Evolutionary conservation across 1,284 basidiomycete genomes (phyloP), one percentile per base, ranked within the genome.

Genomic region (Apiotrichum sp.): DNA sequence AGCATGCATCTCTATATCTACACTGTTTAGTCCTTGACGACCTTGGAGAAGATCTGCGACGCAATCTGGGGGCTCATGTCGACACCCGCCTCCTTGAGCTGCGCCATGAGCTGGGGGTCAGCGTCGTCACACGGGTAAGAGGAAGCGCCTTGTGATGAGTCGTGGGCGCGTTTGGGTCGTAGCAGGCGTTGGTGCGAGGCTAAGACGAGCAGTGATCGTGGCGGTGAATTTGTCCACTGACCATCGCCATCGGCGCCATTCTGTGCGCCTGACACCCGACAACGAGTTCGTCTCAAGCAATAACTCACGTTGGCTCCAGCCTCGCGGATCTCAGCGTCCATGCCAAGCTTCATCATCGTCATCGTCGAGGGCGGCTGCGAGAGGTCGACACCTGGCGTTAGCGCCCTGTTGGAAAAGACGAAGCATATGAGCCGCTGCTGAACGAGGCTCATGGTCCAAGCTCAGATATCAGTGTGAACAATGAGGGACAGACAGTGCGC

Each of bases 311-410:
- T 65, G 50, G 61, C 56, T 4, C 66, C 70, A 1, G 69, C 71
- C 47, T 62, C 64, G 51, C 67, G 61, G 52, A 73, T 56, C 46
- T 71, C 71, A 32, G 58, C 55, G 57, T 73, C 71, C 63, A 69
- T 63, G 34, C 65, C 67, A 55, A 73, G 62, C 62, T 70, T 69
- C 50, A 67, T 62, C 61, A 73, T 66, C 58, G 66, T 61, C 57
- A 65, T 67, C 39, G 65, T 61, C 31, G 62, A 62, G 6, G 67
- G 67, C 31, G 64, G 57, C 59, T 69, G 59, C 13, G 61, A 54
- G 46, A 65, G 65, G 58, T 70, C 69, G 46, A 69, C 62, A 9
- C 71, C 69, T 71, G 55, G 34, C 4, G 38, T 52, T 38, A 57
- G 53, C 41, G 22, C 22, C 22, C 22, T 22, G 22, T 22, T 22